Evolutionary conservation across 169 alveolate genomes (phyloP), one percentile per base, ranked within the genome.

Genomic region (Ichthyophthirius multifiliis): DNA sequence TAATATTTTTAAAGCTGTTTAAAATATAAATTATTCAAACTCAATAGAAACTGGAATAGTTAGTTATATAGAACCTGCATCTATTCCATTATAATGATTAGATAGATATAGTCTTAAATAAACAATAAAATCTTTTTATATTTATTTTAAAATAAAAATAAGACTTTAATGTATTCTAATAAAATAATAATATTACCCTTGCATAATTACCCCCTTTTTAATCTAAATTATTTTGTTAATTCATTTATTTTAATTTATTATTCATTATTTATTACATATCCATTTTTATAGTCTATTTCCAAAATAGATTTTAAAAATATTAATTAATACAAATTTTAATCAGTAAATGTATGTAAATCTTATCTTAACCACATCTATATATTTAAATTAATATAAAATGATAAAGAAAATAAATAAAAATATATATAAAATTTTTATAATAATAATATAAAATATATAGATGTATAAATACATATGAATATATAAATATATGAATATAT

Each of bases 61-160:
- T 23, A 76, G 43, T 65, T 62, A 63, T 18, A 76, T 37, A 27
- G 27, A 18, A n/a, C 37, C 27, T 13, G 18, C 39, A 76, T 76
- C 67, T 15, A 34, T 31, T 30, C 74, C 83, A 41, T 37, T 6
- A 37, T 76, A 76, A 41, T 76, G 63, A n/a, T 45, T 65, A 30
- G 67, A 41, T 39, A 76, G 46, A 62, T 48, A 55, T 4, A 76
- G 43, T 76, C 76, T 76, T 12, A 75, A 9, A 30, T 76, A 44
- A 12, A 62, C 34, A 31, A 76, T 76, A 55, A 76, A 62, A 23
- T 55, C 76, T 34, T 9, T n/a, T n/a, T n/a, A n/a, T n/a, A n/a
- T n/a, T n/a, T 47, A 12, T 47, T 6, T 13, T 4, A 47, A 47
- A 27, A 27, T 20, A 0, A n/a, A n/a, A n/a, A n/a, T 4, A 3